Evolutionary conservation across 2,329 filamentous ascomycete species (phyloP).

Genomic region (Nannizziopsis arthrosporioides): DNA sequence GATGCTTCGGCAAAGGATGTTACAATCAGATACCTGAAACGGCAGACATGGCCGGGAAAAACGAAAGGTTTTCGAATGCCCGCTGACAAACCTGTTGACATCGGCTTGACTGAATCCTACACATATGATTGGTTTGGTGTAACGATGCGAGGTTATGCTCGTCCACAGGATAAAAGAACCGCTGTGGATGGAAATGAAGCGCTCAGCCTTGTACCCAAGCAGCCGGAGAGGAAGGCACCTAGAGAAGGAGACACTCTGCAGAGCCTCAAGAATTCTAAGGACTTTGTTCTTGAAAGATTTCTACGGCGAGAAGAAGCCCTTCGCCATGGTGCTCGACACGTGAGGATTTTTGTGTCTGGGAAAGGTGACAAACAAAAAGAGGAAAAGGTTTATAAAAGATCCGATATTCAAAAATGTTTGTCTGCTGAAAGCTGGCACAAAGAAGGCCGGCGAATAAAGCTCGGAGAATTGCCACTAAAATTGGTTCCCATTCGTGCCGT

Average conservation of each 20-base stretch:
- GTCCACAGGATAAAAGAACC: conserved; percentile 45
- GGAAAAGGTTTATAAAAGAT: conserved; percentile 68
- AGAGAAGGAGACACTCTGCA: conserved; percentile 73
- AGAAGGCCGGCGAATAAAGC: conserved; percentile 66
- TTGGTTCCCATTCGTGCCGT: conserved; percentile 82
- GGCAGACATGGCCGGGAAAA: conserved; percentile 70
- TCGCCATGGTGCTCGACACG: conserved; percentile 52
- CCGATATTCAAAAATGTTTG: conserved; percentile 74
- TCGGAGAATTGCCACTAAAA: conserved; percentile 67
- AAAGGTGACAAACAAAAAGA: conserved; percentile 63
- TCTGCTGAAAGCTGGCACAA: conserved; percentile 97
- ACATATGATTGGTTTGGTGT: conserved; percentile 80
- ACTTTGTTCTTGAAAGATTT: conserved; percentile 76
- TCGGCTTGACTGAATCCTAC: conserved; percentile 60
- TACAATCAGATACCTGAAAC: conserved; percentile 78
- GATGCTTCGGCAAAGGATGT: conserved; percentile 92
- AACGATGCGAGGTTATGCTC: conserved; percentile 61
- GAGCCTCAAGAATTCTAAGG: conserved; percentile 73
- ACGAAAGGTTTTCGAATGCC: conserved; percentile 77
- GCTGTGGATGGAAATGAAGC: conserved; percentile 72
- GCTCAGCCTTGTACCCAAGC: conserved; percentile 61
- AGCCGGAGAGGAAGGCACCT: conserved; percentile 60
- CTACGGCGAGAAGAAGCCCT: conserved; percentile 87
- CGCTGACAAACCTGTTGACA: conserved; percentile 67
- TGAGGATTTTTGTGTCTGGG: conserved; percentile 61